Evolutionary conservation across 306 rosid species (phyloP).

Genomic region (Begonia masoniana): DNA sequence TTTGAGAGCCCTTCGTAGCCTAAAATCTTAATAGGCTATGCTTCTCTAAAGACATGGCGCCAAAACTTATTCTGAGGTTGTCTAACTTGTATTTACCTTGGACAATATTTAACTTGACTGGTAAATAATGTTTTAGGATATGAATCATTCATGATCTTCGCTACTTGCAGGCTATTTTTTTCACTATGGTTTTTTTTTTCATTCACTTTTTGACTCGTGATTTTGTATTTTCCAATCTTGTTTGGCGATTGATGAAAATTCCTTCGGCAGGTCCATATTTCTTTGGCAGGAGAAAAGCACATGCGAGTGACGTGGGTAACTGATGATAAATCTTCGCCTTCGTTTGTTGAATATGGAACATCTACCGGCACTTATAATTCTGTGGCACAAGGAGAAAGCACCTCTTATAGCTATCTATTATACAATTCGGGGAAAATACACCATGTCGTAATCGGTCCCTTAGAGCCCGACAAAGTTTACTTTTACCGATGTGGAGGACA

Average conservation of each 20-base stretch:
- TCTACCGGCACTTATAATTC: slow-evolving; percentile 40
- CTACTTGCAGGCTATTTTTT: no score
- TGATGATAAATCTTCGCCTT: slow-evolving; percentile 45
- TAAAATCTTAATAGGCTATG: no score
- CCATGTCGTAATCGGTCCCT: slow-evolving; percentile 81
- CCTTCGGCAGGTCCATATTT: slow-evolving; percentile 62
- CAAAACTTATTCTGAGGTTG: no score
- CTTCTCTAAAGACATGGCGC: no score
- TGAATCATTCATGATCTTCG: no score
- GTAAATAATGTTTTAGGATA: no score
- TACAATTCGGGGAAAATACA: slow-evolving; percentile 85
- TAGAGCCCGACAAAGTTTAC: slow-evolving; percentile 50
- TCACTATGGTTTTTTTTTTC: no score
- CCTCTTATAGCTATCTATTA: slow-evolving; percentile 52
- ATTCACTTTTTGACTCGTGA: no score
- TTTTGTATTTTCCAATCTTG: no score
- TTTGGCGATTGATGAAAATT: neutral
- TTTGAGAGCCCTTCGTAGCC: no score
- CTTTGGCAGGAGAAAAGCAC: slow-evolving; percentile 75
- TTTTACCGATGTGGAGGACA: slow-evolving; percentile 71
- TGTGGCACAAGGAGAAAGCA: slow-evolving; percentile 55
- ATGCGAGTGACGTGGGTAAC: slow-evolving; percentile 76
- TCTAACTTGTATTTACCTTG: no score
- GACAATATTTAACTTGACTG: no score
- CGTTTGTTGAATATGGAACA: slow-evolving; percentile 72